Evolutionary conservation across 441 rosid genomes (phyloP).

Genomic region (Corymbia citriodora): DNA sequence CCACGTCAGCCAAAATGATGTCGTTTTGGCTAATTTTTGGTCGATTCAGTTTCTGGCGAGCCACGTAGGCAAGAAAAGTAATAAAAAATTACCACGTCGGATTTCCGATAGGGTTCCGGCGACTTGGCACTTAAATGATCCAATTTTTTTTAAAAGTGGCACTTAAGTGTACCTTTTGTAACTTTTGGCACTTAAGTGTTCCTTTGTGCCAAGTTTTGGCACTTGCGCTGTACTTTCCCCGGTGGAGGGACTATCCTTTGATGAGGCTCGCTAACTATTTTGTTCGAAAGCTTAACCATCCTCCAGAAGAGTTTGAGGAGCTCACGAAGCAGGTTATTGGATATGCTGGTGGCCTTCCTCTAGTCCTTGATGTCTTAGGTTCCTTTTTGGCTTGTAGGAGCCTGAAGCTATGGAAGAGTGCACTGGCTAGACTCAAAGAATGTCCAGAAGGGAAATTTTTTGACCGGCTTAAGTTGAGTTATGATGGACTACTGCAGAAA

Average conservation of each 20-base stretch:
- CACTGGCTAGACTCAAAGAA: neutral
- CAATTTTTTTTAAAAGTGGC: too few relatives aligned
- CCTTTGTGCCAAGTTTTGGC: too few relatives aligned
- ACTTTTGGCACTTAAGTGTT: too few relatives aligned
- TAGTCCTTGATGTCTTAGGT: constrained; percentile 34
- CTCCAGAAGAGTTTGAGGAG: neutral
- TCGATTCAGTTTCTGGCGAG: too few relatives aligned
- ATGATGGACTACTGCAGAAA: constrained; percentile 19
- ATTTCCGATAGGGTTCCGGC: too few relatives aligned
- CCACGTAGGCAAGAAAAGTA: too few relatives aligned
- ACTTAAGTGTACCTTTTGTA: too few relatives aligned
- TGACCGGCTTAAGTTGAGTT: constrained; percentile 27
- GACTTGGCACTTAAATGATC: too few relatives aligned
- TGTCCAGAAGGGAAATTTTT: constrained; percentile 13
- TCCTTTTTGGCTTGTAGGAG: neutral
- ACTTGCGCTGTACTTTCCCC: too few relatives aligned
- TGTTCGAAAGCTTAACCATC: constrained; percentile 12
- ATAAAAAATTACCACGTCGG: too few relatives aligned
- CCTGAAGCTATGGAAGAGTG: constrained; percentile 14
- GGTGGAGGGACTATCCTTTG: neutral
- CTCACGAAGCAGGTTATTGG: neutral
- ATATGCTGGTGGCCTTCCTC: constrained; percentile 32
- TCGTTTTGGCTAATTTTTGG: too few relatives aligned
- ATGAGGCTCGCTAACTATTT: constrained; percentile 29
- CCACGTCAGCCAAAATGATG: too few relatives aligned